A percentile compares a stretch with the other conserved stretches of the same genome.
Evolutionary conservation across 2,329 filamentous ascomycete species (phyloP).

Genomic region (Myriosclerotinia curreyana): DNA sequence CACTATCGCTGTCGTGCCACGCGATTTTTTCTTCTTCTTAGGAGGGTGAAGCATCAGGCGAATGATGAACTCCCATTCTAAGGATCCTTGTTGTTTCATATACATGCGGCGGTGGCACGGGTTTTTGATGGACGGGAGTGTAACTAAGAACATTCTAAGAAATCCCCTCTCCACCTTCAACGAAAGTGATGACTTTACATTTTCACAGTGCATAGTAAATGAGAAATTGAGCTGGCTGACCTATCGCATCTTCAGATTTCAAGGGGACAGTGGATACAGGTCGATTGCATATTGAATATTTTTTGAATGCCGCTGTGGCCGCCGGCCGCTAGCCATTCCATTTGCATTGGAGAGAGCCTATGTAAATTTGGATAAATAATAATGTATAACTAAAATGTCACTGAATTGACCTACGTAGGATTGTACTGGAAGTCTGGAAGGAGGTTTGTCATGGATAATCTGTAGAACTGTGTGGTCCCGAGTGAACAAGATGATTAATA

Average conservation of each 20-base stretch:
- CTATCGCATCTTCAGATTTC: neutral
- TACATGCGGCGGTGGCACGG: slow-evolving; percentile 14
- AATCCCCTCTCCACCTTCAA: neutral
- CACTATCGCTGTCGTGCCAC: slow-evolving; percentile 25
- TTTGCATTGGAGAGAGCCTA: neutral
- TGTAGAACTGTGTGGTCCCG: too few species aligned
- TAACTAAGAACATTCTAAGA: neutral
- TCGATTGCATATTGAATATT: too few species aligned
- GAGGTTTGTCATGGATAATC: too few species aligned
- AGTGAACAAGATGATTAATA: too few species aligned
- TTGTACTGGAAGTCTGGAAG: neutral
- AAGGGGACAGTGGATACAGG: neutral
- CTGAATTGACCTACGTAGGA: neutral
- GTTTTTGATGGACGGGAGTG: neutral
- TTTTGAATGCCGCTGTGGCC: neutral
- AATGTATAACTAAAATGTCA: neutral
- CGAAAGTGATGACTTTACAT: neutral
- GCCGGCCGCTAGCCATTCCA: neutral
- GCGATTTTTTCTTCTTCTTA: slow-evolving; percentile 21
- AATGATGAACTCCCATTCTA: slow-evolving; percentile 28
- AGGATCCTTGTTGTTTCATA: slow-evolving; percentile 29
- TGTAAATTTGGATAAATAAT: neutral
- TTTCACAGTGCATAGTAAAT: neutral
- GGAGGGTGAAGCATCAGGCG: slow-evolving; percentile 28
- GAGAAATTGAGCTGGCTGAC: neutral